These are phyloP conservation scores for Yamadazyma trypodendri DNA, from an alignment of 1,139 yeast genomes.

Conservation along the genomic window DNA sequence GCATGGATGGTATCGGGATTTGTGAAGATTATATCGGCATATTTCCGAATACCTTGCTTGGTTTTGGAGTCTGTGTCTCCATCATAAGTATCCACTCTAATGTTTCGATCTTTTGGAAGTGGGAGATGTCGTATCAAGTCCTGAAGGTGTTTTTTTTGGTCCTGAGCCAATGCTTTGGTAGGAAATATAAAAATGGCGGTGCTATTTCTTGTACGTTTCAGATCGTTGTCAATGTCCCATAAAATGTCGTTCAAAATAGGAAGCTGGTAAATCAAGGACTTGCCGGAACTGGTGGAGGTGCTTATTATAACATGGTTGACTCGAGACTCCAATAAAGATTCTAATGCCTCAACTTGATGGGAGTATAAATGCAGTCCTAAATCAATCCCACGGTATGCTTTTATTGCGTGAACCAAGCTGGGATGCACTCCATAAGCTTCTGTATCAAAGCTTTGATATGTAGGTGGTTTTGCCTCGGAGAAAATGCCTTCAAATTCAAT, in stretches of 20 bases:
- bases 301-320: conserved; percentile 72
- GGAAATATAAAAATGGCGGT: conserved; percentile 92
- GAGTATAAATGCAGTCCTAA: conserved; percentile 56
- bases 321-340: conserved; percentile 43
- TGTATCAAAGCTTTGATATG: conserved; percentile 20
- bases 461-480: conserved; percentile 22
- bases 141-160: conserved; percentile 78
- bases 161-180: conserved; percentile 96
- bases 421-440: conserved; percentile 46
- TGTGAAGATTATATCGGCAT: conserved; percentile 80
- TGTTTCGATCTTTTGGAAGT: conserved; percentile 25
- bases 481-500: conserved; percentile 37
- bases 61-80: conserved; percentile 77
- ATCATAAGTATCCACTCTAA: conserved; percentile 77
- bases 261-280: conserved; percentile 84
- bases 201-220: conserved; percentile 19
- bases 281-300: conserved; percentile 95
- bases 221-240: conserved; percentile 27
- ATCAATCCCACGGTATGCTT: conserved; percentile 47
- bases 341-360: conserved; percentile 81
- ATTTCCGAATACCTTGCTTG: conserved; percentile 52
- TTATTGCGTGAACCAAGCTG: conserved; percentile 43
- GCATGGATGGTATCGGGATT: conserved; percentile 94
- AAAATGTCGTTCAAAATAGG: conserved; percentile 70
- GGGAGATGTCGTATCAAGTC: conserved; percentile 53